Base-by-base conservation (phyloP, 2,329 filamentous ascomycete species). In the Sarocladium kiliense region DNA sequence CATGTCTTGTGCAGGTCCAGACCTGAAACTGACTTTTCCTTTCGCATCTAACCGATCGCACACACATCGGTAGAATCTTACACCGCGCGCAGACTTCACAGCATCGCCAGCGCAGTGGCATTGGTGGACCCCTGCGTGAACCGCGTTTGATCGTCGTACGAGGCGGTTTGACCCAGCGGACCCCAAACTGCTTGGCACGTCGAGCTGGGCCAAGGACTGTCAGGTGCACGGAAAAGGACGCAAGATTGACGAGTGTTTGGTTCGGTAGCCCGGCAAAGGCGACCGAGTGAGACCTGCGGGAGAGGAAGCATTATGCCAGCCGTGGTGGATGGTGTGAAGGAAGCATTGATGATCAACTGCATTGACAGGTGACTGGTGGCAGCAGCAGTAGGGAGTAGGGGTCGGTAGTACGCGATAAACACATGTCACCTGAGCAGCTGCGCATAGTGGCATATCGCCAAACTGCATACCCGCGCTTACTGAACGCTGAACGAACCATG, bases 91-190 rank as follows among this genome's bases (percentile, higher is more conserved):
- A 25, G 30, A 12, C 30, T 32, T 32, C 30, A 32, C 30, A 6
- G 30, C 30, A 32, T 32, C 30, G 30, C 30, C 30, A 6, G 12
- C 30, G 30, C 30, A 6, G 30, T 6, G 30, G 30, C 6, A 12
- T 32, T 32, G 30, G 30, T 32, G 37, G 23, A 25, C 41, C 47
- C 47, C n/a, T 51, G 47, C 47, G 27, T 27, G 23, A 34, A 21
- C 27, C 30, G 30, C 25, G 47, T 51, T 51, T 51, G 47, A 51
- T 51, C 47, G 27, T 51, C 47, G 47, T 51, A 34, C 16, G 47
- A 51, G 47, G 30, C 30, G 47, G 47, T 51, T 51, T 51, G 47
- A 51, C 47, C 47, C 47, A 51, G 47, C 47, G 47, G 47, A 51
- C 47, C 47, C 47, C 47, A 51, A 51, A 51, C 47, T 16, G 26